Percentiles rank a stretch among this genome's conserved stretches.
Evolutionary conservation across 1,284 basidiomycete species (phyloP).

Genomic region (Moniliella sp.): DNA sequence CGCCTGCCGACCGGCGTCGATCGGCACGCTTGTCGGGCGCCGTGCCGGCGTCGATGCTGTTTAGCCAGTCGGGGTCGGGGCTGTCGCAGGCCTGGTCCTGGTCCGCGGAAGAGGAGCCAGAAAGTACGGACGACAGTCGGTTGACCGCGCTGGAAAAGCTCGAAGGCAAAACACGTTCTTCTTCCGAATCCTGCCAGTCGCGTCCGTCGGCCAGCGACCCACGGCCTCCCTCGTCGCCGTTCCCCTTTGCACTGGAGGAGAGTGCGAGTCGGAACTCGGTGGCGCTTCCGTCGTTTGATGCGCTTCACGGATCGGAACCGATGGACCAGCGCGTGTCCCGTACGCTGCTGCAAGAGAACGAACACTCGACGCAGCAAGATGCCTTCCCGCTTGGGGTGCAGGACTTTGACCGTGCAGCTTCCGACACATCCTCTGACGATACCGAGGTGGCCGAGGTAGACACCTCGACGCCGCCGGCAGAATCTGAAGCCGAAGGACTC

Average conservation of each 20-base stretch:
- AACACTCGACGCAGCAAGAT: too few relatives aligned
- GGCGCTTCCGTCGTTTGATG: conserved; percentile 19
- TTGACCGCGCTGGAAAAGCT: conserved; percentile 24
- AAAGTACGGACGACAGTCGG: conserved; percentile 10
- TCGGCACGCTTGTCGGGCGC: conserved; percentile 10
- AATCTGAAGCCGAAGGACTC: conserved; percentile 12
- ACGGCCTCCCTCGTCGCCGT: too few relatives aligned
- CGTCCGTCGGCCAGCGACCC: too few relatives aligned
- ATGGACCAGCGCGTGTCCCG: conserved; percentile 6
- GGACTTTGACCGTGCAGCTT: too few relatives aligned
- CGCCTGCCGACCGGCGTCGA: background rate
- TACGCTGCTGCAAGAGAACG: conserved; percentile 6
- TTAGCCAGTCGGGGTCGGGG: conserved; percentile 2
- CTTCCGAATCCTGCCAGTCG: background rate
- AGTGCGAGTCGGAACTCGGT: conserved; percentile 8
- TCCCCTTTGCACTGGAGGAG: too few relatives aligned
- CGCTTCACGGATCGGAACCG: conserved; percentile 10
- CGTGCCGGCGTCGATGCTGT: conserved; percentile 14
- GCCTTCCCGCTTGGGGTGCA: too few relatives aligned
- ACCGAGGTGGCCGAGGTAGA: too few relatives aligned
- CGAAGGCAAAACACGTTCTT: conserved; percentile 9
- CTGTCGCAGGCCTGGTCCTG: too few relatives aligned
- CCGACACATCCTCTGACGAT: too few relatives aligned
- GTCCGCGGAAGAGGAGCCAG: too few relatives aligned
- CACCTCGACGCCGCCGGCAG: background rate